phyloP scores from a whole-genome alignment of 352 stramenopile species.

The Peronospora destructor region DNA sequence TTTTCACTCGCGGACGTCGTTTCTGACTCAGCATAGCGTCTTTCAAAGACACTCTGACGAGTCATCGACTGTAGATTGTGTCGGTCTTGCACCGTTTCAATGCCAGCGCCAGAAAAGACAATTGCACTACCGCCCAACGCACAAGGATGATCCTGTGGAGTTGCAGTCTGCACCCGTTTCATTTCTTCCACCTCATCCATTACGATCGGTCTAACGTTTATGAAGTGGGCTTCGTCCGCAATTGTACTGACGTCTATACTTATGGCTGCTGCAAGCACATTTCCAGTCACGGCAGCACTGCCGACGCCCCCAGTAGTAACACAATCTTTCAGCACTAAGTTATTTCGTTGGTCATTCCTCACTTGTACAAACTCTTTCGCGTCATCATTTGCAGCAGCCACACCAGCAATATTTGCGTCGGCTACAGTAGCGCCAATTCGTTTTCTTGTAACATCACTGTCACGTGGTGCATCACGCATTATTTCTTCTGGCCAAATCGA shows the following conservation, averaged over 20 bases:
- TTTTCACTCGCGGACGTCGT: conserved; percentile 15
- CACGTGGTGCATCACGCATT: background rate
- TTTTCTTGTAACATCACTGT: background rate
- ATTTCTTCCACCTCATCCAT: background rate
- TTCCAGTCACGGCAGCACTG: background rate
- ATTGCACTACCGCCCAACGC: background rate
- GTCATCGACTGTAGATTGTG: background rate
- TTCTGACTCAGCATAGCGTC: conserved; percentile 9
- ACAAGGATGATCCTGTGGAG: background rate
- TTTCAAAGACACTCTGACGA: conserved; percentile 3
- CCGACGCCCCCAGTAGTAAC: background rate
- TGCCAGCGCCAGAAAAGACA: background rate
- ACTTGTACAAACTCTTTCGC: background rate
- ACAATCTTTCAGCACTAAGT: background rate
- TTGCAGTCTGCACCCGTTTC: background rate
- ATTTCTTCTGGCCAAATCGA: background rate
- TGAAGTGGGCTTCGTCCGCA: background rate
- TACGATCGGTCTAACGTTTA: background rate
- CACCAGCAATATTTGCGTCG: background rate
- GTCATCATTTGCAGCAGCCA: background rate
- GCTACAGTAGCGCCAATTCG: background rate
- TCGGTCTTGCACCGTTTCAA: background rate
- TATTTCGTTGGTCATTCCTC: conserved; percentile 1
- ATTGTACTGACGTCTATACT: too few species aligned
- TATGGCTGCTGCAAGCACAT: background rate